Base-by-base conservation (phyloP, 176 grass and related monocot species). In the Oryza glumipatula region DNA sequence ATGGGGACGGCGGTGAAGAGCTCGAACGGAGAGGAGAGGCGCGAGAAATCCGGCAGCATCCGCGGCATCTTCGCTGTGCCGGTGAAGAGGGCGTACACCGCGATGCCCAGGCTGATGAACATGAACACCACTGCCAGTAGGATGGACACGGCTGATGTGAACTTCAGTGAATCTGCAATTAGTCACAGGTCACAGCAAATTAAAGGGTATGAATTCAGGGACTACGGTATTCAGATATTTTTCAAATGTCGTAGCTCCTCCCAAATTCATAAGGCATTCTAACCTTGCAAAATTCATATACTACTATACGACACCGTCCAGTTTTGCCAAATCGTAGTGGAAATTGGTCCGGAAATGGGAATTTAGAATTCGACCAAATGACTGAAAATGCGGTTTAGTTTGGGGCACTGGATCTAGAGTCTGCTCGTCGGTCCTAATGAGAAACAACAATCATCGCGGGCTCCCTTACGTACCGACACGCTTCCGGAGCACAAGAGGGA, bases 1-100 rank as follows among this genome's bases (percentile, higher is more conserved):
- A 98, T 89, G 0, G 96, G 95, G 52, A 94, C 91, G 30, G 93
- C 89, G 10, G 96, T 98, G 83, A 98, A 95, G 52, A 98, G 85
- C 85, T 98, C 96, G 79, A 98, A 89, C 63, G 88, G 77, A 9
- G 91, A 95, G 13, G 91, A 88, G 82, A 95, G 86, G 14, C 64
- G 74, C 56, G 67, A 77, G 45, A 98, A 94, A 67, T 98, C 89
- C 7, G 96, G 96, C 1, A 98, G 68, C 84, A 98, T 71, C 77
- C 89, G 79, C 6, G 96, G 96, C 68, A 85, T 88, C 81, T 91
- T 91, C 0, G 89, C 88, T 0, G 82, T 89, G 6, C 96, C 96
- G 21, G 69, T 92, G 69, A 98, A 87, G 38, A 98, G 76, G 2
- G 93, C 89, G 65, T 89, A 95, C 3, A 98, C 21, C 51, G 96